phyloP scores from a whole-genome alignment of 2,329 filamentous ascomycete genomes.

The Cladosporium austrohemisphaericum region DNA sequence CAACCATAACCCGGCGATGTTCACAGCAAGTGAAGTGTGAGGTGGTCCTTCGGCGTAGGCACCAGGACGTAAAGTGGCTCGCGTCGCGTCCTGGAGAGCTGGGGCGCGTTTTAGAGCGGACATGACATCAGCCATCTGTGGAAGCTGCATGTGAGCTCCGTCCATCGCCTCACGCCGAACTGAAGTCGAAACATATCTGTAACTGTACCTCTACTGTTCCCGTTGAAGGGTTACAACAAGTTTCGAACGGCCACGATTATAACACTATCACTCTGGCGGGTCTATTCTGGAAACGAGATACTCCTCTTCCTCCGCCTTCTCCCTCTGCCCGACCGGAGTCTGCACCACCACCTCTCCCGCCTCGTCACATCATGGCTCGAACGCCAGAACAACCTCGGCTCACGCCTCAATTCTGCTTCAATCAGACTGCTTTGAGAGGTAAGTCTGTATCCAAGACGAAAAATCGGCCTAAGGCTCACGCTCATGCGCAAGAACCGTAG shows the following conservation, averaged over 20 bases:
- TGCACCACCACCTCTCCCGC: slow-evolving; percentile 13
- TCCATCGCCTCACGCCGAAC: background rate
- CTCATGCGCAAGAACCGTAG: slow-evolving; percentile 47
- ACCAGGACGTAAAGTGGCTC: background rate
- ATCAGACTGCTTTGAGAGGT: slow-evolving; percentile 49
- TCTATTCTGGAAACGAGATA: slow-evolving; percentile 26
- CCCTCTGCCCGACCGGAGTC: slow-evolving; percentile 3
- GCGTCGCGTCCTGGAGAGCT: slow-evolving; percentile 10
- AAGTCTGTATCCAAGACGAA: slow-evolving; percentile 12
- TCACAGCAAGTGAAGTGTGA: background rate
- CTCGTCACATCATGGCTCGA: slow-evolving; percentile 38
- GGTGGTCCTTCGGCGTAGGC: background rate
- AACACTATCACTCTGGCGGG: slow-evolving; percentile 28
- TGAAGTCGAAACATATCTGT: background rate
- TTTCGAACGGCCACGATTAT: too few relatives aligned
- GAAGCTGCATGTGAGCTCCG: background rate
- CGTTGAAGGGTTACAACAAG: background rate
- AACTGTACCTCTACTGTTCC: too few relatives aligned
- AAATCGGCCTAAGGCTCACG: slow-evolving; percentile 23
- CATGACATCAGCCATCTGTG: slow-evolving; percentile 1
- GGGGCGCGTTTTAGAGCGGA: background rate
- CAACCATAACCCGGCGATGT: slow-evolving; percentile 5
- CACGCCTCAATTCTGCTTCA: slow-evolving; percentile 51
- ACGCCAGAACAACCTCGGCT: slow-evolving; percentile 39
- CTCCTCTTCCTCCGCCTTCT: slow-evolving; percentile 16